phyloP scores from a whole-genome alignment of 306 rosid species.

The Acacia crassicarpa region DNA sequence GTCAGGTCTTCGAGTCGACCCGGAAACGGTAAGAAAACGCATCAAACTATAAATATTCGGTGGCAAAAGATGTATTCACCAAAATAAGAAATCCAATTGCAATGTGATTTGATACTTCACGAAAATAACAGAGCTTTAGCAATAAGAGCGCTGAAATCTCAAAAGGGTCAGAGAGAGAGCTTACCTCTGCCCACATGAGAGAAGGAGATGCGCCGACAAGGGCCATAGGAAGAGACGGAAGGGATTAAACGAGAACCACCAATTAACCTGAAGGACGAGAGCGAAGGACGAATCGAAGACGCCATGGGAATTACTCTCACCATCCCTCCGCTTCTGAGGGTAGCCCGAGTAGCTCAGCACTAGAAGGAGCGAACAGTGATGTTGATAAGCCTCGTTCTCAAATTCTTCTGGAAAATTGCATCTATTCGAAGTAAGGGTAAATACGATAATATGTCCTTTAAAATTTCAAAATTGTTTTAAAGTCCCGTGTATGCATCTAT shows the following conservation, averaged over 20 bases:
- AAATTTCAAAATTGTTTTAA: too few species aligned
- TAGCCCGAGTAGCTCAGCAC: neutral
- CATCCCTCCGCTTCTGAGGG: constrained; percentile 25
- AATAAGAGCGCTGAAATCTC: neutral
- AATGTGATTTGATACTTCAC: neutral
- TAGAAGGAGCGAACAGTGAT: neutral
- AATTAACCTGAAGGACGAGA: constrained; percentile 57
- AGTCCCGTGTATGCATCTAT: too few species aligned
- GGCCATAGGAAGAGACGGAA: constrained; percentile 47
- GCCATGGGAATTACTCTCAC: constrained; percentile 78
- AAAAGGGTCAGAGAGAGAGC: neutral
- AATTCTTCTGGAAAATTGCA: neutral
- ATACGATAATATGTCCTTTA: too few species aligned
- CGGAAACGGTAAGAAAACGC: neutral
- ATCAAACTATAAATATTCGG: neutral
- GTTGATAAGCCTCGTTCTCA: neutral
- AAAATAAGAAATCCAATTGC: neutral
- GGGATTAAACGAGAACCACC: constrained; percentile 42
- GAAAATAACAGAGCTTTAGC: neutral
- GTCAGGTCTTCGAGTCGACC: neutral
- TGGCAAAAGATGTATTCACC: neutral
- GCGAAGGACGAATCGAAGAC: constrained; percentile 75
- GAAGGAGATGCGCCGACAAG: constrained; percentile 45
- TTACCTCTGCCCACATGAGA: constrained; percentile 52
- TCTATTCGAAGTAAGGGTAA: too few species aligned